Evolutionary conservation across 495 filamentous ascomycete genomes (phyloP).

Genomic region (Hypoxylon rickii): DNA sequence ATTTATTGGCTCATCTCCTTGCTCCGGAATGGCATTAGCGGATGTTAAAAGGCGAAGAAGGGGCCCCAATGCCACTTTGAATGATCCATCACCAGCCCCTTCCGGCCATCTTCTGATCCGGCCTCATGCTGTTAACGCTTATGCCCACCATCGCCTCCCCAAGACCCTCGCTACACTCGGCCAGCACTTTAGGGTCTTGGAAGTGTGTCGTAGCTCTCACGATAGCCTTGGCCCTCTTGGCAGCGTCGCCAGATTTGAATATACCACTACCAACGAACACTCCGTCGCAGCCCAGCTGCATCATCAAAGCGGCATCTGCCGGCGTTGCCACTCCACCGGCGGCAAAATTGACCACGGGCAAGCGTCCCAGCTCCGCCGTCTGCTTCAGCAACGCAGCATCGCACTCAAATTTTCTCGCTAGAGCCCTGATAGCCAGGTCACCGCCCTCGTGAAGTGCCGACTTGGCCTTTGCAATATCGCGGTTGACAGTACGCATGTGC

Average conservation of each 20-base stretch:
- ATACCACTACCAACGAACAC: slow-evolving; percentile 97
- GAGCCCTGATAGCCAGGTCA: slow-evolving; percentile 70
- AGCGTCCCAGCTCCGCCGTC: slow-evolving; percentile 80
- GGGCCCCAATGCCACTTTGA: not conserved
- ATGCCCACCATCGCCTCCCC: slow-evolving; percentile 97
- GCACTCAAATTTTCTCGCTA: slow-evolving; percentile 80
- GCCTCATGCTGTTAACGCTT: slow-evolving; percentile 73
- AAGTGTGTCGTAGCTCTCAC: slow-evolving; percentile 92
- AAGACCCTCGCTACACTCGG: slow-evolving; percentile 82
- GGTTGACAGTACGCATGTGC: slow-evolving; percentile 90
- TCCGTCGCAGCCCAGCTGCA: slow-evolving; percentile 97
- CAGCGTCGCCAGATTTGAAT: slow-evolving; percentile 92
- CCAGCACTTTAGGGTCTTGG: slow-evolving; percentile 83
- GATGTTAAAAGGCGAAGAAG: too few species aligned
- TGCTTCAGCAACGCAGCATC: slow-evolving; percentile 80
- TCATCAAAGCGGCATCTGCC: slow-evolving; percentile 97
- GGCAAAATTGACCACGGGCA: slow-evolving; percentile 98
- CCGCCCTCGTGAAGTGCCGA: slow-evolving; percentile 60
- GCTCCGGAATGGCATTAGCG: too few species aligned
- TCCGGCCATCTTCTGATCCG: slow-evolving; percentile 79
- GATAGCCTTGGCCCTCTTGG: slow-evolving; percentile 86
- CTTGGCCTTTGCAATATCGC: slow-evolving; percentile 77
- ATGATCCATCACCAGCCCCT: slow-evolving; percentile 60
- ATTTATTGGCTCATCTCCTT: not conserved
- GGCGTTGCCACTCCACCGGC: slow-evolving; percentile 97